Conservation (phyloP, 768 basidiomycete species). For the Suillus discolor region DNA sequence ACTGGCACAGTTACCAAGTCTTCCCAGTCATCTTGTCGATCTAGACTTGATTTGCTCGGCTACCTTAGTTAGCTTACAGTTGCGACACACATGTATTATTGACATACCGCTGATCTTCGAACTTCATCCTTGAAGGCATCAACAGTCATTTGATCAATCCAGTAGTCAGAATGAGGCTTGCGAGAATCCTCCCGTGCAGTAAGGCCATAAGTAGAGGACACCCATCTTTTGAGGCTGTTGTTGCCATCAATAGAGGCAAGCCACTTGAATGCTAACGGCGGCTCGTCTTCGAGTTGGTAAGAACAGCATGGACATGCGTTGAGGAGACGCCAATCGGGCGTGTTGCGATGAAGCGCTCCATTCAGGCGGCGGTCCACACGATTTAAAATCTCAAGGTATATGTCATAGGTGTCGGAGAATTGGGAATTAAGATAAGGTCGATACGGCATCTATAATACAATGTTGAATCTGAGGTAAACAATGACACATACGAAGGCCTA, state of each 20-base stretch:
- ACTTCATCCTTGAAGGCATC: slow-evolving; percentile 6
- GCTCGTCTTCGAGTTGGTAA: slow-evolving; percentile 10
- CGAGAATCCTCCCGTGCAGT: neutral
- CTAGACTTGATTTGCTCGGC: neutral
- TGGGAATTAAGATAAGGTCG: neutral
- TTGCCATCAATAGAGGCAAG: slow-evolving; percentile 5
- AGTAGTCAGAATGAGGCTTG: neutral
- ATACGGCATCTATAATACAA: slow-evolving; percentile 2
- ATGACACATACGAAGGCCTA: neutral
- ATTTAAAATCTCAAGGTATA: slow-evolving; percentile 12
- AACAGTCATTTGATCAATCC: neutral
- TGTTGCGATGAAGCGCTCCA: neutral
- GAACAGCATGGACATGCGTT: slow-evolving; percentile 13
- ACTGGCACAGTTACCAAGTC: neutral
- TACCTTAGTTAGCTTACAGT: neutral
- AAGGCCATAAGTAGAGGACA: neutral
- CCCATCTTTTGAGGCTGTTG: neutral
- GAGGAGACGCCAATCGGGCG: slow-evolving; percentile 14
- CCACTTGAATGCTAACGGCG: neutral
- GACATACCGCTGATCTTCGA: neutral
- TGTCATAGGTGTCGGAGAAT: slow-evolving; percentile 10
- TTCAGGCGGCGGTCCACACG: slow-evolving; percentile 4
- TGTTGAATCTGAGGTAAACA: neutral
- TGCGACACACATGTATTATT: neutral
- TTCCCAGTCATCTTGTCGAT: slow-evolving; percentile 4